phyloP scores from a whole-genome alignment of 1,139 yeast species.

The Pneumocystis wakefieldiae region DNA sequence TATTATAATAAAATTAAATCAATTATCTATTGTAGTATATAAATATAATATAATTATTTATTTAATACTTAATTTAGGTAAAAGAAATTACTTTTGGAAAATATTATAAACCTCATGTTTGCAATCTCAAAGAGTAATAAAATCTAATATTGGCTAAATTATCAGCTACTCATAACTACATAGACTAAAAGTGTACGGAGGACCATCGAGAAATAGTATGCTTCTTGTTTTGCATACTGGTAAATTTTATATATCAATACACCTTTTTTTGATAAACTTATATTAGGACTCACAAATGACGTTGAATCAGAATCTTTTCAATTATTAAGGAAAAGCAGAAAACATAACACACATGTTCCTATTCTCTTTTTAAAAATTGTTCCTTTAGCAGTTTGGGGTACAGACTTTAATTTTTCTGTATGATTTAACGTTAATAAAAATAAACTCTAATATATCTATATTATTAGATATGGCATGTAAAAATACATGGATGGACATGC shows the following conservation, averaged over 20 bases:
- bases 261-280: neutral
- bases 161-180: neutral
- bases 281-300: neutral
- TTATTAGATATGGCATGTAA: neutral
- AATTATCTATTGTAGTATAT: neutral
- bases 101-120: neutral
- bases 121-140: neutral
- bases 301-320: neutral
- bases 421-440: neutral
- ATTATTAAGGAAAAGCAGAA: neutral
- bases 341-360: neutral
- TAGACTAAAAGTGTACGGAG: neutral
- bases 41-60: neutral
- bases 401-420: neutral
- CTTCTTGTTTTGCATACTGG: neutral
- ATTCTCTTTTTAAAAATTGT: neutral
- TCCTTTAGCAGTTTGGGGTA: neutral
- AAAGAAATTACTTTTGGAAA: neutral
- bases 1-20: neutral
- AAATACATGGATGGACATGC: neutral
- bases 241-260: neutral
- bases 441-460: neutral
- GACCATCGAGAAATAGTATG: neutral
- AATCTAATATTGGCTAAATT: neutral
- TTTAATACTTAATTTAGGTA: neutral